Percentiles rank a stretch among this genome's conserved stretches.
These are phyloP conservation scores for Phyllosticta capitalensis DNA, from an alignment of 2,329 filamentous ascomycete species.

Conservation along the genomic window DNA sequence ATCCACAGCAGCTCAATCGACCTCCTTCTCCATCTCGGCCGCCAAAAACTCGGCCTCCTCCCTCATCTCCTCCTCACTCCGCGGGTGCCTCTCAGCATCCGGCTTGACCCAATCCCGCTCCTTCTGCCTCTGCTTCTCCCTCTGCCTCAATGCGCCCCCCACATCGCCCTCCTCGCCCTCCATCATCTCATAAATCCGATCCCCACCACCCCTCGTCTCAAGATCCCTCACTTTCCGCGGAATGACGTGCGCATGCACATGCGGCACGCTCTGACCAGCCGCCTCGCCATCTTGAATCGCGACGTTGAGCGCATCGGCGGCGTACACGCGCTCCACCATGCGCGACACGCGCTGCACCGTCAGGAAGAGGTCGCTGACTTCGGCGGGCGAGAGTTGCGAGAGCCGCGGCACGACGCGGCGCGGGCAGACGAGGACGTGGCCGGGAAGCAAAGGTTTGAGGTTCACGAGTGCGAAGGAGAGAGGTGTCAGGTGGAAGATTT, in stretches of 20 bases:
- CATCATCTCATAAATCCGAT: conserved; percentile 74
- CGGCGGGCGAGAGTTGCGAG: conserved; percentile 59
- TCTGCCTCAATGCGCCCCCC: conserved; percentile 57
- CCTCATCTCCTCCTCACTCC: conserved; percentile 67
- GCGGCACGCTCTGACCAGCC: conserved; percentile 86
- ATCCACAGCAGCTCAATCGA: neutral
- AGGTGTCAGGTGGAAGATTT: conserved; percentile 79
- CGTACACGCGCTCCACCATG: conserved; percentile 56
- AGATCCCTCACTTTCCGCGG: conserved; percentile 56
- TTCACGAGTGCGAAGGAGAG: conserved; percentile 86
- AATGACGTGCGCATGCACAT: conserved; percentile 89
- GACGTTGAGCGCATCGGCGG: conserved; percentile 75
- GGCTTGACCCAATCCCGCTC: conserved; percentile 56
- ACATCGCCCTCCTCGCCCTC: conserved; percentile 80
- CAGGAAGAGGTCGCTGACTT: conserved; percentile 79
- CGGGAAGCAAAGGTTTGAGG: conserved; percentile 85
- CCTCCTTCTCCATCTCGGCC: conserved; percentile 41
- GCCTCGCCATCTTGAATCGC: conserved; percentile 88
- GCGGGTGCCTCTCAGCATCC: conserved; percentile 59
- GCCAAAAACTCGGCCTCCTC: conserved; percentile 64
- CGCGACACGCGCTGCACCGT: conserved; percentile 74
- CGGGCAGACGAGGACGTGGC: conserved; percentile 86
- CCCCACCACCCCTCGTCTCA: conserved; percentile 49
- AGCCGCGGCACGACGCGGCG: conserved; percentile 59
- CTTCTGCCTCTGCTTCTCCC: conserved; percentile 23